These are phyloP conservation scores for Aureobasidium sp. DNA, from an alignment of 2,329 filamentous ascomycete genomes.

Conservation along the genomic window DNA sequence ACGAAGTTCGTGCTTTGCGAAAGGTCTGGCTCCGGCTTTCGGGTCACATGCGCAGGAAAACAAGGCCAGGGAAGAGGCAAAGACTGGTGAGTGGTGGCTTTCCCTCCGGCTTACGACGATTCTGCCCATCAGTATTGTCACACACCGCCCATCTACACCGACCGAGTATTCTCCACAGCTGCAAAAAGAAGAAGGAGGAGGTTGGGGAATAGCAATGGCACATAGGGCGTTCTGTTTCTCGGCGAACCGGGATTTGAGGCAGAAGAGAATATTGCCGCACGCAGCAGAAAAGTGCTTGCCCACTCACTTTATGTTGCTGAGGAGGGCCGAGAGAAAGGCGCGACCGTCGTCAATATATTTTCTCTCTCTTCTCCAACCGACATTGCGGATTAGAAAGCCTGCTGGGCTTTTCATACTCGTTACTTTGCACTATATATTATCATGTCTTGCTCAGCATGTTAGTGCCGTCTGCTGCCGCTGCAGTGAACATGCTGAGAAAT, in stretches of 20 bases:
- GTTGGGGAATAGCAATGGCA: not conserved
- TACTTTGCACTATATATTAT: not conserved
- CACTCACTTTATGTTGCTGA: not conserved
- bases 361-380: not conserved
- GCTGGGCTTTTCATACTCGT: not conserved
- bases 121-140: not conserved
- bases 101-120: not conserved
- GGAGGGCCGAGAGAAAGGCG: not conserved
- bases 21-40: not conserved
- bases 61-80: not conserved
- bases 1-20: not conserved
- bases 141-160: not conserved
- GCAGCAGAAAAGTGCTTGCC: not conserved
- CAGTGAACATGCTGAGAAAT: not conserved
- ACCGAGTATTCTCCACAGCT: not conserved
- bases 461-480: not conserved
- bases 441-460: not conserved
- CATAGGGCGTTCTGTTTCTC: not conserved
- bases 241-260: not conserved
- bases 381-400: not conserved
- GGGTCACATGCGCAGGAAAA: not conserved
- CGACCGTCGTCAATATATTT: not conserved
- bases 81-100: not conserved
- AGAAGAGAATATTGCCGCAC: not conserved
- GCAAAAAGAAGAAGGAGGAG: not conserved